Conservation (phyloP, 2,329 filamentous ascomycete species). For the Hawksworthiomyces lignivorus region DNA sequence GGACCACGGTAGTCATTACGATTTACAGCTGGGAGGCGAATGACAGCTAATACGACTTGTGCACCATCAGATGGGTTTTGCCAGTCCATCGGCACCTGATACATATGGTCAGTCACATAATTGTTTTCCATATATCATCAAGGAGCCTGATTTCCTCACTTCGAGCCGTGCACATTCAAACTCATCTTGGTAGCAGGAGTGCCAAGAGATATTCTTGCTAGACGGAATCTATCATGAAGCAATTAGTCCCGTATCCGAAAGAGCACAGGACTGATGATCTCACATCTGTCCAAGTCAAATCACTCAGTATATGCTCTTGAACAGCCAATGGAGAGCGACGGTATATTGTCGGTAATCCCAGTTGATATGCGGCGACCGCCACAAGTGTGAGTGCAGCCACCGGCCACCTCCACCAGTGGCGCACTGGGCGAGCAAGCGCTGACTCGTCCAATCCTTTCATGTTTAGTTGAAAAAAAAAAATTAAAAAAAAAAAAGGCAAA, state of each 20-base stretch:
- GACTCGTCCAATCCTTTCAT: not conserved
- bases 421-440: not conserved
- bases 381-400: not conserved
- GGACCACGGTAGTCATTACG: conserved; percentile 23
- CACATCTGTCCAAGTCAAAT: conserved; percentile 3
- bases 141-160: conserved; percentile 6
- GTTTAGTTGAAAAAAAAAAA: not conserved
- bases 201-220: conserved; percentile 25
- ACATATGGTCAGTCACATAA: too few relatives aligned
- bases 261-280: not conserved
- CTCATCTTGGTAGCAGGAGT: conserved; percentile 25
- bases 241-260: not conserved
- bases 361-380: too few relatives aligned
- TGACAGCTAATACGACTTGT: conserved; percentile 29
- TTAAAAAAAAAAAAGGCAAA: too few relatives aligned
- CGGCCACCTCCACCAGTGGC: not conserved
- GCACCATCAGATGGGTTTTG: conserved; percentile 25
- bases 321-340: not conserved
- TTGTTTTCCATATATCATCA: too few relatives aligned
- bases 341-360: too few relatives aligned
- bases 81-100: conserved; percentile 32
- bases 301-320: not conserved
- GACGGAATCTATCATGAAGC: conserved; percentile 20
- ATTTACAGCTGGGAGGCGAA: conserved; percentile 27
- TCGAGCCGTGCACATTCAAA: conserved; percentile 31